A percentile compares a stretch with the other conserved stretches of the same genome.
Evolutionary conservation across 1,284 basidiomycete genomes (phyloP).

Genomic region (Trichosporon asahii): DNA sequence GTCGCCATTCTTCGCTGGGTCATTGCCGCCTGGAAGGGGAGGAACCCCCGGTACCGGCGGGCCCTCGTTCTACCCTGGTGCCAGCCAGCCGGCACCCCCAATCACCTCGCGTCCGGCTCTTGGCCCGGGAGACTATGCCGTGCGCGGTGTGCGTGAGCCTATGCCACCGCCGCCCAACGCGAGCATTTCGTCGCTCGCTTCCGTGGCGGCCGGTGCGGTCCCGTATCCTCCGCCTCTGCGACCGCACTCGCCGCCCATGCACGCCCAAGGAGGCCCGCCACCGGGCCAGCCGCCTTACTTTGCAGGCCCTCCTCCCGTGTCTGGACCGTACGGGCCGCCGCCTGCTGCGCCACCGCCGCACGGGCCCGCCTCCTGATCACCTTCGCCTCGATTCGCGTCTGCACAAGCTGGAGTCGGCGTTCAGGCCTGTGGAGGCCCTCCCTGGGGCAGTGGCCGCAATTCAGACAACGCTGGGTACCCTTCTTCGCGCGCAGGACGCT

Average conservation of each 20-base stretch:
- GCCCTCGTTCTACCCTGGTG: constrained; percentile 35
- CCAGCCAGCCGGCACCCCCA: constrained; percentile 38
- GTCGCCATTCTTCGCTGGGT: constrained; percentile 35
- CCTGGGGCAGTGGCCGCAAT: constrained; percentile 20
- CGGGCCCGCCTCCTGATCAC: constrained; percentile 7
- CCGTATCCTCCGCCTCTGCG: constrained; percentile 23
- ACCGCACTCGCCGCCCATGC: constrained; percentile 19
- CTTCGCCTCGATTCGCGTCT: constrained; percentile 20
- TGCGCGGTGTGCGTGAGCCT: constrained; percentile 37
- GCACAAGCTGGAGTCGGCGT: constrained; percentile 20
- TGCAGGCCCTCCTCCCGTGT: constrained; percentile 11
- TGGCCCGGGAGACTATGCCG: constrained; percentile 29
- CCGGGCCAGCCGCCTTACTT: constrained; percentile 17
- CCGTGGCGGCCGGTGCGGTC: constrained; percentile 14
- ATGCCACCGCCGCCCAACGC: constrained; percentile 40
- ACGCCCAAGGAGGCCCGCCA: constrained; percentile 11
- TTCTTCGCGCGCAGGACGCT: constrained; percentile 21
- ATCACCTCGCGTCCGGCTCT: constrained; percentile 35
- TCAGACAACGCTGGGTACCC: constrained; percentile 19
- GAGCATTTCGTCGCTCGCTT: constrained; percentile 25
- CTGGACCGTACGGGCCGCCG: constrained; percentile 11
- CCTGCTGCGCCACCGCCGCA: constrained; percentile 12
- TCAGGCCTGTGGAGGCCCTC: constrained; percentile 19
- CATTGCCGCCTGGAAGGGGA: constrained; percentile 28
- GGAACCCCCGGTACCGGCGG: constrained; percentile 27